These are phyloP conservation scores for Ogataea allantospora DNA, from an alignment of 805 yeast genomes.

Conservation along the genomic window DNA sequence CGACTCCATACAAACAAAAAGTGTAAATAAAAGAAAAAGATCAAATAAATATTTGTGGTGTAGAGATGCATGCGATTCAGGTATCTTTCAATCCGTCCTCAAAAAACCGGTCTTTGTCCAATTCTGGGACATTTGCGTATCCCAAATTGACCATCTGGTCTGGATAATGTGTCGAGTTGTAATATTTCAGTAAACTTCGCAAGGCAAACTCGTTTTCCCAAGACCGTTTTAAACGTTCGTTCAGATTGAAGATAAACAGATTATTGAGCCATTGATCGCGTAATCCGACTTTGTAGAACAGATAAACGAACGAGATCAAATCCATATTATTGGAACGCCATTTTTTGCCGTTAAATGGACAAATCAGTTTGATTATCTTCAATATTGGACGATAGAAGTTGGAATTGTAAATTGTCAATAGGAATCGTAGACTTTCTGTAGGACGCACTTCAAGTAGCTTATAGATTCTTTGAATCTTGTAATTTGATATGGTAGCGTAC, in stretches of 20 bases:
- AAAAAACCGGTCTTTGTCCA: constrained; percentile 32
- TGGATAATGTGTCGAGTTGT: constrained; percentile 61
- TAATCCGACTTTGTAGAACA: constrained; percentile 68
- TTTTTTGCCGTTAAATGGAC: constrained; percentile 89
- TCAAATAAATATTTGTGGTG: constrained; percentile 1
- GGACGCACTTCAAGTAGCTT: constrained; percentile 62
- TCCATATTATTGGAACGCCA: constrained; percentile 96
- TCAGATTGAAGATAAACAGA: constrained; percentile 68
- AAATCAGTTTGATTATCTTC: constrained; percentile 70
- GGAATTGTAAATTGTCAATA: constrained; percentile 58
- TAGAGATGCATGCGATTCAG: background rate
- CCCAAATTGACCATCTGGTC: constrained; percentile 55
- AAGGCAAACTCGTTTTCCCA: constrained; percentile 84
- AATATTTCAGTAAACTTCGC: constrained; percentile 73
- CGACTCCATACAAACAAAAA: constrained; percentile 16
- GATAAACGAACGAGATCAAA: constrained; percentile 78
- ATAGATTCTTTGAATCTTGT: constrained; percentile 72
- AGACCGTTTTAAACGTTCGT: constrained; percentile 71
- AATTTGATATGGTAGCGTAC: constrained; percentile 54
- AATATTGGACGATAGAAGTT: constrained; percentile 67
- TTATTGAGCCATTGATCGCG: constrained; percentile 92
- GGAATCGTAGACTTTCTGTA: constrained; percentile 56
- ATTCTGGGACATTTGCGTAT: constrained; percentile 38
- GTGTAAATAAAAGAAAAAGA: constrained; percentile 6
- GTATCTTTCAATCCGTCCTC: constrained; percentile 36